Base-by-base conservation (phyloP, 1,284 basidiomycete genomes). In the Wolfiporia cocos region DNA sequence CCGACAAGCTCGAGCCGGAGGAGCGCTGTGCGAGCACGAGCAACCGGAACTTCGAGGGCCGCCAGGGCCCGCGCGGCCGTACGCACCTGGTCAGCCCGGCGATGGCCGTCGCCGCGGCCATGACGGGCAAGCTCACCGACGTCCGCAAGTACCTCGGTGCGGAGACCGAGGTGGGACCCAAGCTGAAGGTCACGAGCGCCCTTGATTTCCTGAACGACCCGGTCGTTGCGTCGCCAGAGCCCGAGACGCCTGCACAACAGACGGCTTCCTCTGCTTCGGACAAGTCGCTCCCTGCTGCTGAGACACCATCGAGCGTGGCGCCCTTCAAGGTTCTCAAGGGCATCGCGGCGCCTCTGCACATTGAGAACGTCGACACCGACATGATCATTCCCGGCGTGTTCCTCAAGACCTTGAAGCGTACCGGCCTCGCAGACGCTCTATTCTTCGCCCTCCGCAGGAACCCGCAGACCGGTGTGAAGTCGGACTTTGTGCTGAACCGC, bases 301-400 rank as follows among this genome's bases (percentile, higher is more conserved):
- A 78, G 39, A 66, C 76, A 2, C 74, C 81, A 18, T 79, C 86
- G 20, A 73, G 72, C 34, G 78, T 86, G 46, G 71, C 75, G 57
- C 89, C 88, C 56, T 97, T 97, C 64, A 81, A 71, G 38, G 61
- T 87, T 40, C 67, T 94, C 50, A 86, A 85, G 64, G 92, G 92
- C 32, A 81, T 92, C 48, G 79, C 89, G 21, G 92, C 92, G 3
- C 91, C 91, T n/a, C 64, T 96, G 64, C 80, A 88, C 63, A 88
- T 92, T 47, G 82, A 90, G 55, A 97, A 97, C 59, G 85, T 96
- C 49, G 93, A 97, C 65, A 97, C 93, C 40, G 94, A 97, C 62
- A 92, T 91, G 84, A 95, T 97, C 62, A 95, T 96, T 57, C 94
- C 93, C 4, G 94, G 94, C 61, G 89, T 92, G 61, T 97, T 95